Evolutionary conservation across 306 rosid species (phyloP), one percentile per base, ranked within the genome.

Genomic region (Inga laurina): DNA sequence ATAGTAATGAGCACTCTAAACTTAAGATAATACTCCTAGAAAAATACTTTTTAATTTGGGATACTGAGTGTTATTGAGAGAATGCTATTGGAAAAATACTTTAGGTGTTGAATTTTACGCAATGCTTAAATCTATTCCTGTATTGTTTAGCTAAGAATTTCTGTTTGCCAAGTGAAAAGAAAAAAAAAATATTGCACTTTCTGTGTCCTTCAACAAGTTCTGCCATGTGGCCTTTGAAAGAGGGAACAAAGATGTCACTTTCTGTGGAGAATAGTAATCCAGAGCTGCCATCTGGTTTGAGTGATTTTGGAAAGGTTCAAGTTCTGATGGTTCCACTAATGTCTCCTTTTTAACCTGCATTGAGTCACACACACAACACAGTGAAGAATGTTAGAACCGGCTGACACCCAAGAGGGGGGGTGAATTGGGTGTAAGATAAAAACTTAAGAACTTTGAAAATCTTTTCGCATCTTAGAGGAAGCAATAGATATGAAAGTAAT

Each of bases 191-290:
- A 62, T 2, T 32, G 71, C 78, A 91, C 97, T 94, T 88, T 79
- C 97, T 91, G 80, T 92, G 93, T 75, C 98, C 98, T 83, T 90
- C 93, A 37, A 92, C 93, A 13, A 92, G 90, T 88, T 90, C 91
- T 10, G 98, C 97, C 97, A 92, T 94, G 89, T 94, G 84, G 62
- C 97, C 97, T 18, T 78, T 84, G 32, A 88, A 92, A 6, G 98
- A 87, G 19, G 95, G 97, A 79, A 92, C 75, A 66, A 92, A 92
- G 9, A 90, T 88, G 54, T 91, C 97, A 81, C 97, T 90, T 79
- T 90, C 97, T 64, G 92, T 67, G 16, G 97, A 90, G 44, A 93
- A 19, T 89, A 85, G 79, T 93, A 94, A 82, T 92, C 97, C 92
- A 91, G 76, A 44, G 92, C 93, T 35, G 97, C 97, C 98, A 90